Percentiles rank a stretch among this genome's conserved stretches.
Evolutionary conservation across 257 asterid species (phyloP).

Genomic region (Nicotiana obtusifolia): DNA sequence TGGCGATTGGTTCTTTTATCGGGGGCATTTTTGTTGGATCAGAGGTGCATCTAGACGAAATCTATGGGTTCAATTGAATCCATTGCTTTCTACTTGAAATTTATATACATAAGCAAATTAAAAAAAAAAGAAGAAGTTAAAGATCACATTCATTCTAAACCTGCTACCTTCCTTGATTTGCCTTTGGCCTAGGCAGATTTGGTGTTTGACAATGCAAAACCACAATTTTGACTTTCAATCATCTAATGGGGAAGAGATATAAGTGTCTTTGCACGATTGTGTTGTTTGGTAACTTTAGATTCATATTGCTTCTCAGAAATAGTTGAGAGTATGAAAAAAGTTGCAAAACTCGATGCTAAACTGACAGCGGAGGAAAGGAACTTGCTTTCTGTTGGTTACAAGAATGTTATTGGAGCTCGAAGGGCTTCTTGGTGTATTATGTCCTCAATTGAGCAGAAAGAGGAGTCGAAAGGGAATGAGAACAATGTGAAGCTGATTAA

Average conservation of each 20-base stretch:
- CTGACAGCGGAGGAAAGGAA: slow-evolving; percentile 78
- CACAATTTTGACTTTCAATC: too few species aligned
- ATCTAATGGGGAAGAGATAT: neutral
- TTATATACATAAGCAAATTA: too few species aligned
- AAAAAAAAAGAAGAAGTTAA: too few species aligned
- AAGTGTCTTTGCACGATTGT: neutral
- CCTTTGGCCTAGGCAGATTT: neutral
- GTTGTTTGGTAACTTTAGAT: neutral
- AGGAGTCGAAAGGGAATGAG: slow-evolving; percentile 48
- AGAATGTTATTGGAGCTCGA: slow-evolving; percentile 86
- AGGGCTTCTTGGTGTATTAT: slow-evolving; percentile 92
- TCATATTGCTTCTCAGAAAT: slow-evolving; percentile 38
- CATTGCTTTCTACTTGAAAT: too few species aligned
- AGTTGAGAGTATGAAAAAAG: slow-evolving; percentile 80
- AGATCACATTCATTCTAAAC: neutral
- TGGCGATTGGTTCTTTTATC: neutral
- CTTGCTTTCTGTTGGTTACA: slow-evolving; percentile 89
- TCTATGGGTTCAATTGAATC: neutral
- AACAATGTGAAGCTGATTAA: slow-evolving; percentile 1
- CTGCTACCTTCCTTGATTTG: neutral
- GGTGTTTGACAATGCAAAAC: too few species aligned
- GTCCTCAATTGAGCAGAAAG: slow-evolving; percentile 91
- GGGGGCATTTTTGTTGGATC: neutral
- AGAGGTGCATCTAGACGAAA: too few species aligned
- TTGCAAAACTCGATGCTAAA: slow-evolving; percentile 77